Evolutionary conservation across 495 filamentous ascomycete genomes (phyloP), one percentile per base, ranked within the genome.

Genomic region (Lasiosphaeria ovina): DNA sequence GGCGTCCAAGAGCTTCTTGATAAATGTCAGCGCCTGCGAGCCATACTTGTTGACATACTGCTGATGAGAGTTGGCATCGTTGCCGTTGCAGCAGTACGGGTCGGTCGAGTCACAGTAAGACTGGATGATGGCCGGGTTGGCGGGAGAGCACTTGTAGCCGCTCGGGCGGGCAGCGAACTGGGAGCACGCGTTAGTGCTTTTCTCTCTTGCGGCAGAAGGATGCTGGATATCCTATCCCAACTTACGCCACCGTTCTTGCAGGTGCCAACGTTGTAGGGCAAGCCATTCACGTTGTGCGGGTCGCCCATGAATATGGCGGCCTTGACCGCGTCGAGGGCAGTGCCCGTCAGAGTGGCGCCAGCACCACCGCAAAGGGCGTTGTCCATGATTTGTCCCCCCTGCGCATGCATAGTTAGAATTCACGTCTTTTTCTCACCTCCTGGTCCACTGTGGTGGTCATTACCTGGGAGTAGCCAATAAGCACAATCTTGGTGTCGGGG

Each of bases 51-150:
- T 74, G 49, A 81, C 85, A 60, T 88, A 88, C 9, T 80, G 77
- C 67, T 87, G 81, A 68, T 88, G 85, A 11, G 77, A 79, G 57
- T 79, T 77, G 5, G 75, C 74, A 66, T 87, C 74, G 66, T 75
- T 86, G 55, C 85, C 85, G 55, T 80, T 86, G 75, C 84, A 87
- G 78, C 85, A 88, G 72, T 85, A 87, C 0, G 85, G 85, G 65
- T 87, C 85, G 2, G 79, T 58, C 14, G 81, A 71, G 72, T 88
- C 85, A 67, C 85, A 88, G 76, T 87, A 88, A 6, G 81, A 84
- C 68, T 87, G 69, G 65, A 88, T 81, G 62, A 81, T 84, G 59
- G 48, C 58, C 3, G 72, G 56, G 61, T 59, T 71, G 12, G 77
- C 83, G 10, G 76, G 74, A 0, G 82, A 76, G 75, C 85, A 87